These are phyloP conservation scores for Quercus tomentella DNA, from an alignment of 331 rosid species.

Conservation along the genomic window DNA sequence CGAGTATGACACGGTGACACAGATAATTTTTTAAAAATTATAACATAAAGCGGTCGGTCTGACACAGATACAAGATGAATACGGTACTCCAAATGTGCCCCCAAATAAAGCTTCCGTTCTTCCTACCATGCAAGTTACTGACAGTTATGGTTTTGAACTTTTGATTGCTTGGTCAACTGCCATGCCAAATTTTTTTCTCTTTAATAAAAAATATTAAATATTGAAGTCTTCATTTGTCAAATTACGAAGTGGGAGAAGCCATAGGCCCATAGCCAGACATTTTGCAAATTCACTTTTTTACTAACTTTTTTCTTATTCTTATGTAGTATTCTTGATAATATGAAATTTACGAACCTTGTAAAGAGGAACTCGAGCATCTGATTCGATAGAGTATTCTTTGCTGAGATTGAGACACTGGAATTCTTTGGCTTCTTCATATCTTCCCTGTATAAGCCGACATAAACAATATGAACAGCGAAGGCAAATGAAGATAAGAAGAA, in stretches of 20 bases:
- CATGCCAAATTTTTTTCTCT: too few relatives aligned
- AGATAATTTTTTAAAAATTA: too few relatives aligned
- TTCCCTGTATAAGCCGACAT: constrained; percentile 10
- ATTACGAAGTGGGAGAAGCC: not conserved
- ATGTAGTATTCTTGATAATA: too few relatives aligned
- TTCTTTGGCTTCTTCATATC: not conserved
- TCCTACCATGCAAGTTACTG: too few relatives aligned
- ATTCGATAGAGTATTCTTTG: too few relatives aligned
- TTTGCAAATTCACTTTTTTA: not conserved
- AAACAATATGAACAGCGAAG: too few relatives aligned
- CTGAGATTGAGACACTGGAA: not conserved
- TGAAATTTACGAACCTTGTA: not conserved
- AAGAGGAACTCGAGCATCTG: constrained; percentile 1
- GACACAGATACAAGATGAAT: too few relatives aligned
- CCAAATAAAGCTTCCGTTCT: accelerated
- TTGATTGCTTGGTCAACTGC: not conserved
- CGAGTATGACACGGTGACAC: accelerated
- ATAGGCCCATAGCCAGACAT: too few relatives aligned
- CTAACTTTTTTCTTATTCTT: not conserved
- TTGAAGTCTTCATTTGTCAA: not conserved
- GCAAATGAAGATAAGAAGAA: too few relatives aligned
- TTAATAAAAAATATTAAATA: too few relatives aligned
- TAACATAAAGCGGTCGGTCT: too few relatives aligned
- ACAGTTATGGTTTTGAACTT: not conserved
- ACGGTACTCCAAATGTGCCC: too few relatives aligned